Percentiles rank a stretch among this genome's conserved stretches.
Conservation (phyloP, 805 yeast genomes). For the Huiozyma sinensis region DNA sequence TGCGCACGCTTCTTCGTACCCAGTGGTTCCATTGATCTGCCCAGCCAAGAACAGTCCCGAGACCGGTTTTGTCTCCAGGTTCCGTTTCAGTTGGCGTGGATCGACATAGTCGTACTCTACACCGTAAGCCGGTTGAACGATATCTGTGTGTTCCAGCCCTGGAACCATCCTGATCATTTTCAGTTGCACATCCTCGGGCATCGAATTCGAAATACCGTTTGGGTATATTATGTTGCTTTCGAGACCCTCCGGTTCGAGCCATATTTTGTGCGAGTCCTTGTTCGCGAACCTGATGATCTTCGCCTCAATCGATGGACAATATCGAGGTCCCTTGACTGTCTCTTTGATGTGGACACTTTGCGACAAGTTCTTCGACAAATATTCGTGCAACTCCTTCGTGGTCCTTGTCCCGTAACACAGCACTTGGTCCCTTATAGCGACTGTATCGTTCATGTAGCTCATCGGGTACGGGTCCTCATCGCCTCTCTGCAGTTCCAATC, state of each 20-base stretch:
- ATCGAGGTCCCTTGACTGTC: conserved; percentile 91
- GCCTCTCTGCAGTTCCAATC: conserved; percentile 62
- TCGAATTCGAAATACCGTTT: conserved; percentile 89
- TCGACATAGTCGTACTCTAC: conserved; percentile 96
- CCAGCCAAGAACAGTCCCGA: conserved; percentile 84
- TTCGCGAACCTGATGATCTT: conserved; percentile 74
- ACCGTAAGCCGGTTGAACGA: conserved; percentile 97
- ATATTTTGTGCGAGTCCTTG: conserved; percentile 65
- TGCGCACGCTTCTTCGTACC: conserved; percentile 97
- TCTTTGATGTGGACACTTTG: conserved; percentile 85
- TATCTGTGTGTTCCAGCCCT: conserved; percentile 79
- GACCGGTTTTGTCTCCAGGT: conserved; percentile 73
- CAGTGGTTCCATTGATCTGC: conserved; percentile 97
- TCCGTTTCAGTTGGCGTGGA: conserved; percentile 71
- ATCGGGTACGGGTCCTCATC: conserved; percentile 83
- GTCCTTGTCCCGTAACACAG: conserved; percentile 73
- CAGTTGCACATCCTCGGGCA: conserved; percentile 89
- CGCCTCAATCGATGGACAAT: conserved; percentile 94
- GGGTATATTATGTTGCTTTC: conserved; percentile 86
- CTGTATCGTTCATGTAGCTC: conserved; percentile 69
- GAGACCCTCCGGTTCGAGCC: conserved; percentile 96
- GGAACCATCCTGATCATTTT: conserved; percentile 65
- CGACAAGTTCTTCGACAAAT: conserved; percentile 60
- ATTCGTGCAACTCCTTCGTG: conserved; percentile 59
- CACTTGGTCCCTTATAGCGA: conserved; percentile 50